These are phyloP conservation scores for Annulohypoxylon truncatum DNA, from an alignment of 2,329 filamentous ascomycete species.

Conservation along the genomic window DNA sequence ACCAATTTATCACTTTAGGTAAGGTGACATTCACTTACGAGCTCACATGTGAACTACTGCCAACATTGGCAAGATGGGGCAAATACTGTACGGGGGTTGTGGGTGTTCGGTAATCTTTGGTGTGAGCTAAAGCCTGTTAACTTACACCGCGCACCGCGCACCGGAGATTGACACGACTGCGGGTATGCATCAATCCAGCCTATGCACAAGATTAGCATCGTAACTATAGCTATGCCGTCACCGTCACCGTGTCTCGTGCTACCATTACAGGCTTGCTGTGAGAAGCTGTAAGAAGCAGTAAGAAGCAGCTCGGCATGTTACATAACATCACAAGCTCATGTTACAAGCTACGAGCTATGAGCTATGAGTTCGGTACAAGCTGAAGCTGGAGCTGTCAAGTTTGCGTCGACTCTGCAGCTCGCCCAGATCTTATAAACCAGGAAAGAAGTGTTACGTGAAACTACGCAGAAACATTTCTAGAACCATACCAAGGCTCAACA, in stretches of 20 bases:
- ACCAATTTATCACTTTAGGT: not conserved
- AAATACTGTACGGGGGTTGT: conserved; percentile 6
- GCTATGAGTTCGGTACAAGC: not conserved
- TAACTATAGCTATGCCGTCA: conserved; percentile 14
- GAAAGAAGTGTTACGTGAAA: conserved; percentile 34
- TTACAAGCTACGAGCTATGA: not conserved
- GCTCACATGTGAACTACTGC: conserved; percentile 29
- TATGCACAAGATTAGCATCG: conserved; percentile 18
- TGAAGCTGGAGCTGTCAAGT: conserved; percentile 25
- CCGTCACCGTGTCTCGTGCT: conserved; percentile 7
- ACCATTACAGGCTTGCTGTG: not conserved
- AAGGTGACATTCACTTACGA: conserved; percentile 5
- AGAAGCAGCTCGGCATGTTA: conserved; percentile 28
- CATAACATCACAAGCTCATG: conserved; percentile 11
- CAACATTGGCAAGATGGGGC: conserved; percentile 3
- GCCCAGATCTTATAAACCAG: conserved; percentile 4
- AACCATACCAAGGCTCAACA: conserved; percentile 38
- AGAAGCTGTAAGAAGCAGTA: conserved; percentile 16
- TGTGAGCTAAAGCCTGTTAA: conserved; percentile 27
- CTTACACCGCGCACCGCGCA: conserved; percentile 22
- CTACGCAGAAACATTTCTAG: conserved; percentile 37
- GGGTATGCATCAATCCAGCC: conserved; percentile 30
- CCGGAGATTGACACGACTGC: conserved; percentile 34
- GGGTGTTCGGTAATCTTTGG: conserved; percentile 28
- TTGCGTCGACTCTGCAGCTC: conserved; percentile 18